A percentile compares a stretch with the other conserved stretches of the same genome.
phyloP scores from a whole-genome alignment of 2,329 filamentous ascomycete genomes.

The Paecilomyces niveus region DNA sequence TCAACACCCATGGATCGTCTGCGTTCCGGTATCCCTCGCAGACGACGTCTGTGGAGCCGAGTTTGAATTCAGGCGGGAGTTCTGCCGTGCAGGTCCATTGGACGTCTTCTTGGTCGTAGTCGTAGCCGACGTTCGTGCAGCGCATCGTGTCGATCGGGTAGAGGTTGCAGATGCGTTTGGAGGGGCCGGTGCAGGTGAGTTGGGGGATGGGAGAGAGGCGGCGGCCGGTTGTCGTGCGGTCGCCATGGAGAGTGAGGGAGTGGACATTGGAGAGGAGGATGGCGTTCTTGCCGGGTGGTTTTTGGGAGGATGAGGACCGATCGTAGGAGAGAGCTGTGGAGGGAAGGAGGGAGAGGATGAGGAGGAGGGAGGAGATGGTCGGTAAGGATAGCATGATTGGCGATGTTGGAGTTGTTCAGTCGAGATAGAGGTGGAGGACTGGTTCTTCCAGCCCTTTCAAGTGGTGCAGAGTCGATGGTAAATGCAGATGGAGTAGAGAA shows the following conservation, averaged over 20 bases:
- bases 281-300: slow-evolving; percentile 37
- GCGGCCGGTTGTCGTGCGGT: slow-evolving; percentile 63
- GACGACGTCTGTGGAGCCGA: slow-evolving; percentile 80
- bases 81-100: slow-evolving; percentile 82
- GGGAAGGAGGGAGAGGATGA: slow-evolving; percentile 10
- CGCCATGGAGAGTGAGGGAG: slow-evolving; percentile 67
- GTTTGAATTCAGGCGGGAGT: slow-evolving; percentile 58
- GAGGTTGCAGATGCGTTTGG: slow-evolving; percentile 55
- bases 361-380: background rate
- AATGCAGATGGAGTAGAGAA: background rate
- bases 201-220: slow-evolving; percentile 71
- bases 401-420: background rate
- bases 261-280: slow-evolving; percentile 62
- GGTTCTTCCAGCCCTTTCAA: background rate
- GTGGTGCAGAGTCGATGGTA: background rate
- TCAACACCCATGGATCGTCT: slow-evolving; percentile 79
- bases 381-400: background rate
- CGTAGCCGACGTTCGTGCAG: slow-evolving; percentile 76
- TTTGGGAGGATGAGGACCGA: slow-evolving; percentile 20
- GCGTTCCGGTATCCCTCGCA: slow-evolving; percentile 79
- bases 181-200: slow-evolving; percentile 66
- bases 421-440: background rate
- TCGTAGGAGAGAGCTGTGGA: slow-evolving; percentile 11
- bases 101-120: slow-evolving; percentile 72
- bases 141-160: slow-evolving; percentile 77